Percentiles rank a stretch among this genome's conserved stretches.
Conservation (phyloP, 352 stramenopile species). For the Pythium dissotocum region DNA sequence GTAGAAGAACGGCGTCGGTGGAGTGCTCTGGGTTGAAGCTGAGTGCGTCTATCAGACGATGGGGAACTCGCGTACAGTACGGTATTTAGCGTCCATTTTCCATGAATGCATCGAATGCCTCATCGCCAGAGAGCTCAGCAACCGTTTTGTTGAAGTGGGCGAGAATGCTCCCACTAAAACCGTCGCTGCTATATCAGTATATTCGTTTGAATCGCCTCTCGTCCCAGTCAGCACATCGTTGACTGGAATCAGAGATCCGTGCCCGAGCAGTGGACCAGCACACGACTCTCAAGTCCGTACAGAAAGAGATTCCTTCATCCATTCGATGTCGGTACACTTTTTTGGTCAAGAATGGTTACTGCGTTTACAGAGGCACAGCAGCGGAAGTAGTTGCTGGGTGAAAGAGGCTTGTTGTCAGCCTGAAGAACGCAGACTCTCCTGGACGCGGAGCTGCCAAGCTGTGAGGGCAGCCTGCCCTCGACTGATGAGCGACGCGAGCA, state of each 20-base stretch:
- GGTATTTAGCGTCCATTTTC: not conserved
- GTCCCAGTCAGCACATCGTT: not conserved
- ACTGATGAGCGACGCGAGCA: not conserved
- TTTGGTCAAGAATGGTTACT: not conserved
- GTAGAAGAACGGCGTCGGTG: not conserved
- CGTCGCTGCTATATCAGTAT: constrained; percentile 4
- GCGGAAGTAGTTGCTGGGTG: too few species aligned
- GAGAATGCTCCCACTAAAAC: not conserved
- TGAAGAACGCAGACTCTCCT: too few species aligned
- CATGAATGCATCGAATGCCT: not conserved
- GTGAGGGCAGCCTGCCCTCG: too few species aligned
- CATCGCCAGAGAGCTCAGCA: constrained; percentile 2
- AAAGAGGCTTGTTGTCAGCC: too few species aligned
- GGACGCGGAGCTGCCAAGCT: too few species aligned
- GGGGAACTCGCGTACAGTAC: not conserved
- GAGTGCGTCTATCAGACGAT: not conserved
- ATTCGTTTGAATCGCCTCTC: not conserved
- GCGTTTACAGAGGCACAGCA: not conserved
- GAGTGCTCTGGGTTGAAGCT: not conserved
- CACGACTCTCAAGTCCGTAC: not conserved
- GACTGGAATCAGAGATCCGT: not conserved
- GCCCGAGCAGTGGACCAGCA: too few species aligned
- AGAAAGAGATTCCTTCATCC: constrained; percentile 1
- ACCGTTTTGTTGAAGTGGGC: constrained; percentile 8
- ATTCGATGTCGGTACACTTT: not conserved